Evolutionary conservation across 2,329 filamentous ascomycete species (phyloP), one percentile per base, ranked within the genome.

Genomic region (Zasmidium angulare): DNA sequence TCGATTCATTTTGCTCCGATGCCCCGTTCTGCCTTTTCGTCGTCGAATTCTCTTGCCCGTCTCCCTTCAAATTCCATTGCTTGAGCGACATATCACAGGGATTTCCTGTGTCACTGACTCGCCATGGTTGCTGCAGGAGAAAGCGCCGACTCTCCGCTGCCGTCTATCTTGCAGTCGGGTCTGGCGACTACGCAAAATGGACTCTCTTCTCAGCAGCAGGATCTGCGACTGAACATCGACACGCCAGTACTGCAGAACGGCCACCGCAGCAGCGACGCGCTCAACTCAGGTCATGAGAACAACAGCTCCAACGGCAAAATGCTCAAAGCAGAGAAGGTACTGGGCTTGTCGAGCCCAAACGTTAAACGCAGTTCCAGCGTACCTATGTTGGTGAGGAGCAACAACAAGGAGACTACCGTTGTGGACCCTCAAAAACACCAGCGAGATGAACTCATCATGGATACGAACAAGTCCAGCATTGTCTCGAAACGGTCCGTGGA

Each of bases 401-500:
- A 29, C 31, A 22, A 29, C 10, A 56, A 60, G 29, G 36, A 60
- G 21, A 50, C 56, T 7, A 22, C 61, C n/a, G 24, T 59, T 19
- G 43, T 60, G 48, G 66, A 69, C 43, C 63, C 64, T n/a, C 59
- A 57, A 31, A 70, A 68, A 50, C 60, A 63, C 48, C 66, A 68
- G 23, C 66, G 68, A 46, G 74, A 76, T 61, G 72, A 71, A 47
- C 68, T 71, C 49, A 72, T 76, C 60, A 75, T 75, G 73, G 71
- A 73, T 58, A 97, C 92, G 59, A 96, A 96, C 73, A 93, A 87
- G 72, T 93, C 90, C 75, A 96, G 90, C 70, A 96, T 96, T 66
- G 88, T 93, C 17, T 96, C 92, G 14, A 97, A 97, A 74, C 82
- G 92, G 66, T 95, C 91, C 68, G 93, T 97, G n/a, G 92, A 96